These are phyloP conservation scores for Ophiosphaerella narmari DNA, from an alignment of 2,329 filamentous ascomycete genomes.

Conservation along the genomic window DNA sequence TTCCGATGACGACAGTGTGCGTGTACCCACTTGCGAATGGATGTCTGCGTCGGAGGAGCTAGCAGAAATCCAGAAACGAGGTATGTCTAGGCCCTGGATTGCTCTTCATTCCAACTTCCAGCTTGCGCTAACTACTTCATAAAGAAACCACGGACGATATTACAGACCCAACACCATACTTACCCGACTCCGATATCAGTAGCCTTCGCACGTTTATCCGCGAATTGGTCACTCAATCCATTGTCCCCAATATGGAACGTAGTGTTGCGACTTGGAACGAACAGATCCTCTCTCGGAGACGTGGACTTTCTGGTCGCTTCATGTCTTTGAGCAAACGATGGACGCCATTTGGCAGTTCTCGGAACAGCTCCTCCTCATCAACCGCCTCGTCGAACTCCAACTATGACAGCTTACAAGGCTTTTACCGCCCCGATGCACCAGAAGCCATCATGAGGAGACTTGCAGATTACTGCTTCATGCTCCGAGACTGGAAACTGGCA, in stretches of 20 bases:
- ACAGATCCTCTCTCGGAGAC: conserved; percentile 86
- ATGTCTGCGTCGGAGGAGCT: conserved; percentile 85
- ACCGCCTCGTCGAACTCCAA: conserved; percentile 63
- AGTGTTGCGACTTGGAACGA: conserved; percentile 94
- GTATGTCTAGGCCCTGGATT: conserved; percentile 39
- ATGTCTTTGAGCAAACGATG: conserved; percentile 92
- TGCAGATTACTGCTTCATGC: conserved; percentile 95
- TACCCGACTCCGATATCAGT: conserved; percentile 90
- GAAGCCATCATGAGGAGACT: conserved; percentile 93
- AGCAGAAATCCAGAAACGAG: conserved; percentile 69
- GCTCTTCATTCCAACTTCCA: neutral
- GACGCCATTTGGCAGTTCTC: conserved; percentile 76
- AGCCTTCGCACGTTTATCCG: conserved; percentile 88
- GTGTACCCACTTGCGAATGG: conserved; percentile 84
- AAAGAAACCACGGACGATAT: conserved; percentile 70
- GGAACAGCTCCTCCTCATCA: conserved; percentile 60
- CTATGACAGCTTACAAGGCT: conserved; percentile 78
- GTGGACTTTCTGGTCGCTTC: conserved; percentile 89
- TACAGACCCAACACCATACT: conserved; percentile 73
- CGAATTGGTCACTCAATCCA: conserved; percentile 93
- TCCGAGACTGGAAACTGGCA: conserved; percentile 92
- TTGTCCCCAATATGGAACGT: conserved; percentile 95
- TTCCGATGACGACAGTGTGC: conserved; percentile 88
- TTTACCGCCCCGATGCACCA: conserved; percentile 80
- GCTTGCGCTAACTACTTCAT: conserved; percentile 9